Conservation (phyloP, 2,329 filamentous ascomycete genomes). For the Stromatinia cepivora region DNA sequence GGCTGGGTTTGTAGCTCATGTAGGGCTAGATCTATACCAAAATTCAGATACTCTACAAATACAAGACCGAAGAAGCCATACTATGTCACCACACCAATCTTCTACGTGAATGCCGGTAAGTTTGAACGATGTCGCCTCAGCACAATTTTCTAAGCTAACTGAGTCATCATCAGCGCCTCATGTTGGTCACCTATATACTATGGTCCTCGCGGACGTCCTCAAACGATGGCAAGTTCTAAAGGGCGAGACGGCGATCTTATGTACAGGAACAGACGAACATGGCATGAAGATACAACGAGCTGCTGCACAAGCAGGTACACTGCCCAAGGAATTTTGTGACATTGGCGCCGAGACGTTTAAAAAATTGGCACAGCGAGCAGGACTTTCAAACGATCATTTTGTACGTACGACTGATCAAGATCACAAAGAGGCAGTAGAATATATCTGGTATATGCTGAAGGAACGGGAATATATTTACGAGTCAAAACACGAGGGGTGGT, state of each 20-base stretch:
- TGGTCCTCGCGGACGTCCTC: constrained; percentile 85
- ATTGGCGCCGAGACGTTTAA: constrained; percentile 77
- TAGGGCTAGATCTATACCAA: constrained; percentile 19
- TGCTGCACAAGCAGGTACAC: constrained; percentile 66
- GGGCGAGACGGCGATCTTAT: constrained; percentile 69
- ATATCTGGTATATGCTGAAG: constrained; percentile 82
- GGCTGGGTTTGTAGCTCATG: constrained; percentile 37
- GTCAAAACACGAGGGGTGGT: constrained; percentile 90
- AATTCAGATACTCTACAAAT: constrained; percentile 29
- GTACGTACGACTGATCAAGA: constrained; percentile 85
- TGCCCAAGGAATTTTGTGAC: constrained; percentile 86
- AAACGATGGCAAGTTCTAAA: constrained; percentile 87
- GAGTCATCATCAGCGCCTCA: constrained; percentile 68
- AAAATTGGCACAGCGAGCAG: constrained; percentile 67
- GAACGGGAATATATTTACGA: constrained; percentile 79
- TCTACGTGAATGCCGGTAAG: constrained; percentile 93
- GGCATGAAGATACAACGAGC: constrained; percentile 96
- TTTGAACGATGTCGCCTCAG: constrained; percentile 14
- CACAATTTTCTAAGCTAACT: constrained; percentile 24
- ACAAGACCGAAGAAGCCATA: constrained; percentile 67
- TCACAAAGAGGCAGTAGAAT: constrained; percentile 81
- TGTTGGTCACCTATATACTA: constrained; percentile 90
- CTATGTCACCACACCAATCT: constrained; percentile 96
- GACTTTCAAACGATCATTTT: constrained; percentile 79
- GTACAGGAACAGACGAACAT: constrained; percentile 95